phyloP scores from a whole-genome alignment of 352 stramenopile genomes.

The Pythium coloratum region DNA sequence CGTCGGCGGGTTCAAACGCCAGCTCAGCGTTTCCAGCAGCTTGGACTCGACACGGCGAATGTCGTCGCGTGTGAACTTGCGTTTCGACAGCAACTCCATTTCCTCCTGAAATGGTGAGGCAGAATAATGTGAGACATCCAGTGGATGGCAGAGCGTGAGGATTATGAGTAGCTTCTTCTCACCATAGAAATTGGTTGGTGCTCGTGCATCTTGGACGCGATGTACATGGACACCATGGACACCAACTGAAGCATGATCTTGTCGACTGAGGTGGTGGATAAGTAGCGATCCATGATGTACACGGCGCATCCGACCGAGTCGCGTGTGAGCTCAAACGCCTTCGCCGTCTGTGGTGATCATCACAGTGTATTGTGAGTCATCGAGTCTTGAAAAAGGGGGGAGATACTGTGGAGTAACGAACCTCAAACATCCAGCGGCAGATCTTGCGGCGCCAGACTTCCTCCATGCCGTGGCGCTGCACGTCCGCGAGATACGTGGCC shows the following conservation, averaged over 20 bases:
- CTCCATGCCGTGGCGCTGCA: slow-evolving; percentile 48
- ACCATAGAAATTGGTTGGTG: slow-evolving; percentile 52
- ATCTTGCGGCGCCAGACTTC: slow-evolving; percentile 44
- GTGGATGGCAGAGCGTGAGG: neutral
- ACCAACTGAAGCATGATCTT: slow-evolving; percentile 69
- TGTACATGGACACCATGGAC: slow-evolving; percentile 74
- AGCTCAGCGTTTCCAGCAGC: slow-evolving; percentile 37
- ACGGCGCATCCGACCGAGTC: slow-evolving; percentile 49
- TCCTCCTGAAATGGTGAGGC: slow-evolving; percentile 34
- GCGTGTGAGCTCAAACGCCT: slow-evolving; percentile 45
- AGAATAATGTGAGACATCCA: slow-evolving; percentile 11
- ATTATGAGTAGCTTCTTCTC: neutral
- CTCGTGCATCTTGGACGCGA: slow-evolving; percentile 76
- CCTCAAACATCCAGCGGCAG: slow-evolving; percentile 55
- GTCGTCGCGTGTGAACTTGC: slow-evolving; percentile 43
- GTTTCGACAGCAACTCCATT: slow-evolving; percentile 47
- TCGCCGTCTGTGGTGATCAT: slow-evolving; percentile 34
- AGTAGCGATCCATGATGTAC: slow-evolving; percentile 49
- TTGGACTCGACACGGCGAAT: slow-evolving; percentile 39
- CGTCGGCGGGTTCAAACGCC: slow-evolving; percentile 39
- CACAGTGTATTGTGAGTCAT: neutral
- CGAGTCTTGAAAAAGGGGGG: neutral
- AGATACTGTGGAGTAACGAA: neutral
- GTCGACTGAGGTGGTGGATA: slow-evolving; percentile 46
- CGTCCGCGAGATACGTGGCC: slow-evolving; percentile 31